Evolutionary conservation across 352 stramenopile species (phyloP), one percentile per base, ranked within the genome.

Genomic region (Phytopythium chamaehyphon): DNA sequence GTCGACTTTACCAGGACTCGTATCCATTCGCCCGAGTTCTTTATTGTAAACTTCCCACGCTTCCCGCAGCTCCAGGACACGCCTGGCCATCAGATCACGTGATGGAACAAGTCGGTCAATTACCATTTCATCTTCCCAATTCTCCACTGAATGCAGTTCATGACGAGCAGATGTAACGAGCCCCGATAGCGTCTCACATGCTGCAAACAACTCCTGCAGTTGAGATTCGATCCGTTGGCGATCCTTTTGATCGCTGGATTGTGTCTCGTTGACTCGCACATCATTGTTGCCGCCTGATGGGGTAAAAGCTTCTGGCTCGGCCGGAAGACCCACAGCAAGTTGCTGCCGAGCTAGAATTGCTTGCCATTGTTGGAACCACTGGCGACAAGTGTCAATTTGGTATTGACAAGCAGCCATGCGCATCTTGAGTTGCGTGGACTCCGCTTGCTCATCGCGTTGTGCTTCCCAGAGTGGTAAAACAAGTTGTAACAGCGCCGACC

Each of bases 141-240:
- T 10, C 28, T 33, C 28, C 5, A 10, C n/a, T 7, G 56, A 39
- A 0, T 56, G 14, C 22, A 76, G 54, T 15, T 81, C 75, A 6
- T 84, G 55, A 22, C 86, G 73, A 28, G 66, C 62, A 12, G 62
- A 64, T 21, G 71, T 59, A 14, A 71, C 52, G 36, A 89, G 40
- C n/a, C 67, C 62, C 44, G 54, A 66, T 3, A 89, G 56, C 7
- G 78, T 89, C 52, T 87, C 76, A 21, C 73, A 75, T 12, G 58
- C 62, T 12, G 63, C 66, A 33, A 66, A 69, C 6, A 83, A 55
- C 21, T 74, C 64, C 12, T 74, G 69, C 0, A 87, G 54, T 8
- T 61, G 48, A 16, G 21, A 31, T 16, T 66, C 53, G 16, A 68
- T 40, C 9, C 11, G 21, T 33, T 19, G 31, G 47, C 11, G 14